These are phyloP conservation scores for Begonia peltatifolia DNA, from an alignment of 306 rosid species.

Conservation along the genomic window DNA sequence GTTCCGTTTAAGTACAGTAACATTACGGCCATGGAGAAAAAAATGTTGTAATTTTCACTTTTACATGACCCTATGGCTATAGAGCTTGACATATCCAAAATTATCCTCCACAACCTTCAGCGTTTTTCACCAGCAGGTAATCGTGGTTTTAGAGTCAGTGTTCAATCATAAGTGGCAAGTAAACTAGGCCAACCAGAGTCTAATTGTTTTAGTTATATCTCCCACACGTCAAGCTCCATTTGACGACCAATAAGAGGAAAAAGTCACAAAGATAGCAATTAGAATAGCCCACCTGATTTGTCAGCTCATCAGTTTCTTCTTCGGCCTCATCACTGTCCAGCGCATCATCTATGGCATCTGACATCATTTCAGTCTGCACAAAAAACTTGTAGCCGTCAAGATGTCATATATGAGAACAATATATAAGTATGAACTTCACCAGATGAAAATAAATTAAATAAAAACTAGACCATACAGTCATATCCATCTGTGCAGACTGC, in stretches of 20 bases:
- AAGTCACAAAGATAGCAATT: conserved; percentile 12
- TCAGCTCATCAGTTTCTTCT: conserved; percentile 91
- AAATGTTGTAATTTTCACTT: too few species aligned
- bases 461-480: conserved; percentile 64
- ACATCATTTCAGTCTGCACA: conserved; percentile 97
- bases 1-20: too few species aligned
- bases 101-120: conserved; percentile 11
- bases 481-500: conserved; percentile 99
- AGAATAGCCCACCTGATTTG: conserved; percentile 57
- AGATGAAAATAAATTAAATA: conserved; percentile 3
- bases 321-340: conserved; percentile 91
- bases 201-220: too few species aligned
- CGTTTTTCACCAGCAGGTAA: conserved; percentile 7
- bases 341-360: conserved; percentile 90
- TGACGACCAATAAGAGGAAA: conserved; percentile 4
- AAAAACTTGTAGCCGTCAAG: conserved; percentile 9
- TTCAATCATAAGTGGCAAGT: too few species aligned
- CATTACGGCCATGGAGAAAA: too few species aligned
- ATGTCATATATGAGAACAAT: conserved; percentile 9
- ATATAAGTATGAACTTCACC: background rate
- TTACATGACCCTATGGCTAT: too few species aligned
- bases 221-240: conserved; percentile 2
- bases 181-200: too few species aligned
- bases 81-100: too few species aligned
- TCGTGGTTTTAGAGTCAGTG: background rate